These are phyloP conservation scores for Stereum hirsutum DNA, from an alignment of 1,284 basidiomycete genomes.

Conservation along the genomic window DNA sequence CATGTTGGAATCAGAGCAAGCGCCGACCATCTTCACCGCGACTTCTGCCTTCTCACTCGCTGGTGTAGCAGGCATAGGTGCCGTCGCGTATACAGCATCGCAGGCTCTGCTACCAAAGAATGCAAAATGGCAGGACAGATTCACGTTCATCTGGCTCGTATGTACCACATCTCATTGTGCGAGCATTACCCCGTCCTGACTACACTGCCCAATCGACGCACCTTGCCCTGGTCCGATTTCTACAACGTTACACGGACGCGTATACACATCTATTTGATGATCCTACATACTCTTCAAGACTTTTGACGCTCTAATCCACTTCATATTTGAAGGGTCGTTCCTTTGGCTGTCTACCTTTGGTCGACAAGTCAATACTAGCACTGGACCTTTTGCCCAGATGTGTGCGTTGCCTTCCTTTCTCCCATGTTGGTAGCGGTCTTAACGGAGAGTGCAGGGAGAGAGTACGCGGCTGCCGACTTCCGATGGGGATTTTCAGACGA, in stretches of 20 bases:
- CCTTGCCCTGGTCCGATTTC: too few species aligned
- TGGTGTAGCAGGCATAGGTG: constrained; percentile 41
- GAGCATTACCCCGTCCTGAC: too few species aligned
- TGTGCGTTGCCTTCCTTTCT: constrained; percentile 37
- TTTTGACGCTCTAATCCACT: constrained; percentile 75
- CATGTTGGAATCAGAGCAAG: constrained; percentile 4
- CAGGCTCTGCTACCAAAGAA: constrained; percentile 50
- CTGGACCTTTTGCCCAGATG: constrained; percentile 64
- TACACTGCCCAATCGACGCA: too few species aligned
- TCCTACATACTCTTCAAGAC: constrained; percentile 28
- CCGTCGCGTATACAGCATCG: constrained; percentile 41
- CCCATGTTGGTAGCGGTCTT: background rate
- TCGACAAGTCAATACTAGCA: constrained; percentile 58
- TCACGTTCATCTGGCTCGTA: constrained; percentile 70
- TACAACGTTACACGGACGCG: background rate
- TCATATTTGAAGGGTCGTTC: constrained; percentile 72
- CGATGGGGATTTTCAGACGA: constrained; percentile 75
- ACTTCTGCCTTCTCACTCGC: constrained; percentile 59
- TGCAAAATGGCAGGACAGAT: constrained; percentile 50
- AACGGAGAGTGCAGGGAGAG: constrained; percentile 31
- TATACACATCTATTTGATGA: background rate
- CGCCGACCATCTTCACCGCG: constrained; percentile 43
- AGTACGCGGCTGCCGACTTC: constrained; percentile 70
- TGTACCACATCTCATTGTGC: too few species aligned
- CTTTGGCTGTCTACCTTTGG: constrained; percentile 69